These are phyloP conservation scores for Shiraia sp. DNA, from an alignment of 2,329 filamentous ascomycete species.

Conservation along the genomic window DNA sequence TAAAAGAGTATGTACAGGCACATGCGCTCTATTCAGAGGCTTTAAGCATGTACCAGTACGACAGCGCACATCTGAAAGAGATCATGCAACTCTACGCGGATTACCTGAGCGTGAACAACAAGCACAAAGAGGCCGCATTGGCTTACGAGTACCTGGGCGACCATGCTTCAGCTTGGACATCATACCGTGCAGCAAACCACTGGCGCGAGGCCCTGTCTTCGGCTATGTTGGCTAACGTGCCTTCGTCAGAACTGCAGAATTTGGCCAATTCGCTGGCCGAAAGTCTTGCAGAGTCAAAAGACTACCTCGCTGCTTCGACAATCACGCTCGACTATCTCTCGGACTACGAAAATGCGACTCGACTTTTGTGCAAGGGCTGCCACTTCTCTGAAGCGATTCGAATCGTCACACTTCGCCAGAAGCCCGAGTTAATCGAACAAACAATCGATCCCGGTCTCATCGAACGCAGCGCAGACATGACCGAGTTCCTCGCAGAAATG, in stretches of 20 bases:
- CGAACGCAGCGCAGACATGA: conserved; percentile 79
- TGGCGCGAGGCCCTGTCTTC: conserved; percentile 91
- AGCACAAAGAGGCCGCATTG: conserved; percentile 83
- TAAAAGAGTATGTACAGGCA: conserved; percentile 76
- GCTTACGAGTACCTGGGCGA: conserved; percentile 85
- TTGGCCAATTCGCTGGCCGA: conserved; percentile 78
- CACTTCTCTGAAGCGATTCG: conserved; percentile 89
- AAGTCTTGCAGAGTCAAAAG: conserved; percentile 79
- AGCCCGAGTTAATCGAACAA: conserved; percentile 64
- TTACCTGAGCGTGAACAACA: conserved; percentile 73
- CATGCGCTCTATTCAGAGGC: conserved; percentile 79
- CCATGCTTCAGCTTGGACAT: conserved; percentile 73
- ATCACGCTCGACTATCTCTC: conserved; percentile 81
- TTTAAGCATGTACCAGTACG: conserved; percentile 82
- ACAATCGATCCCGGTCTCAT: conserved; percentile 78
- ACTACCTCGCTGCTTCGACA: conserved; percentile 77
- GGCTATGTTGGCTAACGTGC: conserved; percentile 67
- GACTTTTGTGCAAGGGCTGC: conserved; percentile 83
- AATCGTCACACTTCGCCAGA: conserved; percentile 65
- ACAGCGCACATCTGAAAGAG: conserved; percentile 64
- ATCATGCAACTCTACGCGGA: conserved; percentile 80
- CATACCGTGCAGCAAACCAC: conserved; percentile 81
- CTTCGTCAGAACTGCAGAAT: conserved; percentile 62
- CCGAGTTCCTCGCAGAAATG: conserved; percentile 92
- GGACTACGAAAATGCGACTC: conserved; percentile 70